These are phyloP conservation scores for Pulveroboletus ravenelii DNA, from an alignment of 768 basidiomycete genomes.

Conservation along the genomic window DNA sequence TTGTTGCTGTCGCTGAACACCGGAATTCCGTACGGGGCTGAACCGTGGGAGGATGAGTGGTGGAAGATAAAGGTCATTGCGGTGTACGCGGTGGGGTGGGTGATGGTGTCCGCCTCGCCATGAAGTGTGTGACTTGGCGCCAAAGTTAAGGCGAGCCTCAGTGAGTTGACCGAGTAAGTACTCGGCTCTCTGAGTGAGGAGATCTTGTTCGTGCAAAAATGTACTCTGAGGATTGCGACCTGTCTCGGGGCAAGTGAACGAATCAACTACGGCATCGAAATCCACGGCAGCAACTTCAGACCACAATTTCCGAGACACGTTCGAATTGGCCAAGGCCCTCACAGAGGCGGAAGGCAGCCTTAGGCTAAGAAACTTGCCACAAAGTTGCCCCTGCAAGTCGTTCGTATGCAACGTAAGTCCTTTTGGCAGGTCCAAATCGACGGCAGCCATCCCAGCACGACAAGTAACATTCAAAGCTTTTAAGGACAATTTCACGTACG, in stretches of 20 bases:
- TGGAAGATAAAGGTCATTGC: slow-evolving; percentile 49
- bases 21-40: neutral
- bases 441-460: slow-evolving; percentile 46
- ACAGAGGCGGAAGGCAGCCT: slow-evolving; percentile 47
- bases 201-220: slow-evolving; percentile 72
- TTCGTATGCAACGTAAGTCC: slow-evolving; percentile 70
- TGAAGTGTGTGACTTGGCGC: neutral
- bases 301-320: slow-evolving; percentile 48
- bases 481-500: slow-evolving; percentile 71
- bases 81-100: slow-evolving; percentile 28
- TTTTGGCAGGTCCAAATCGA: slow-evolving; percentile 49
- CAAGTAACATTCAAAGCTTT: slow-evolving; percentile 53
- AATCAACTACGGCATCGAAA: slow-evolving; percentile 58
- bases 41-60: slow-evolving; percentile 33
- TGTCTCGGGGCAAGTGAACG: slow-evolving; percentile 60
- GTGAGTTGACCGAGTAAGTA: slow-evolving; percentile 42
- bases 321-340: slow-evolving; percentile 47
- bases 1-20: slow-evolving; percentile 6
- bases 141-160: slow-evolving; percentile 12
- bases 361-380: slow-evolving; percentile 60
- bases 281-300: slow-evolving; percentile 54
- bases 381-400: slow-evolving; percentile 64
- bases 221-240: slow-evolving; percentile 51
- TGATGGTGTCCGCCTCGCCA: slow-evolving; percentile 3
- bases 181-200: slow-evolving; percentile 56